phyloP scores from a whole-genome alignment of 225 moss, liverwort and hornwort species.

The Physcomitrium patens region DNA sequence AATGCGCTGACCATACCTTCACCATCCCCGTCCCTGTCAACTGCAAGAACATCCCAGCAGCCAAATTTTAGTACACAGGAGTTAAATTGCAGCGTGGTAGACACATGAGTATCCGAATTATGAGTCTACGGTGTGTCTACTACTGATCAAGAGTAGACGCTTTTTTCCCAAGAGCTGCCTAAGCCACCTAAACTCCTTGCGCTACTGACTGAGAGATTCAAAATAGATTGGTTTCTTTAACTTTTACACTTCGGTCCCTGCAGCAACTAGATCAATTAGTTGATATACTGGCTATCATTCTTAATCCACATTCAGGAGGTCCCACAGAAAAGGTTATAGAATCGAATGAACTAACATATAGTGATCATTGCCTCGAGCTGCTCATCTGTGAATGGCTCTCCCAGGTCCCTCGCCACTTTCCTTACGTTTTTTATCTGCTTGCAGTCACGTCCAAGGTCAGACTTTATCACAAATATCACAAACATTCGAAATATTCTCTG shows the following conservation, averaged over 20 bases:
- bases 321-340: background rate
- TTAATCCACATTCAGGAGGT: background rate
- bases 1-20: constrained; percentile 53
- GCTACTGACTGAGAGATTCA: background rate
- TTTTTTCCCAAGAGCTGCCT: too few relatives aligned
- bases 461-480: background rate
- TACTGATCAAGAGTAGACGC: background rate
- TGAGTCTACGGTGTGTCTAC: background rate
- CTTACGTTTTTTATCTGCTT: constrained; percentile 72
- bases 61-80: constrained; percentile 15
- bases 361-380: constrained; percentile 82
- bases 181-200: too few relatives aligned
- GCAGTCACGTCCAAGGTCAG: background rate
- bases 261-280: too few relatives aligned
- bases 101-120: background rate
- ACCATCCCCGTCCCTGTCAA: constrained; percentile 86
- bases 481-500: background rate
- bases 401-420: constrained; percentile 73
- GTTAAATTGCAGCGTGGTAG: background rate
- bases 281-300: background rate
- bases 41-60: constrained; percentile 43
- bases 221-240: background rate
- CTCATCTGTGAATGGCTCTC: constrained; percentile 71
- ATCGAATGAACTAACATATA: constrained; percentile 58
- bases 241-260: background rate